Evolutionary conservation across 2,329 filamentous ascomycete species (phyloP).

Genomic region (Stachybotrys echinatus): DNA sequence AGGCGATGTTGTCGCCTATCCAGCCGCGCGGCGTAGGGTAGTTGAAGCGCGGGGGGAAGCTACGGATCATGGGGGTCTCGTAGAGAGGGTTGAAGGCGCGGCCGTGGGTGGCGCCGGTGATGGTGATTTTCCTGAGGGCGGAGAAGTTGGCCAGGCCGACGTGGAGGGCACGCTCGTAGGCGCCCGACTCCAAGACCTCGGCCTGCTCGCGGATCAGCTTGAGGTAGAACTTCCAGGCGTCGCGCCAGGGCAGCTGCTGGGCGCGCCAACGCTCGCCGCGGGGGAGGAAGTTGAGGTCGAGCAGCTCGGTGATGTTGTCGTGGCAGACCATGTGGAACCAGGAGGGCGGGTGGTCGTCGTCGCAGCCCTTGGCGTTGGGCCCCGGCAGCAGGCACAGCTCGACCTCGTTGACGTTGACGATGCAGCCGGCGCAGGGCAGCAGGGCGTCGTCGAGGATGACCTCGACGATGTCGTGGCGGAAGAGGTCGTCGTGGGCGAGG

Average conservation of each 20-base stretch:
- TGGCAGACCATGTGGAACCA: neutral
- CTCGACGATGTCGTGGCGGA: slow-evolving; percentile 6
- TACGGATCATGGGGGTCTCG: slow-evolving; percentile 35
- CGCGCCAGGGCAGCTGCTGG: neutral
- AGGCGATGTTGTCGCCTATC: neutral
- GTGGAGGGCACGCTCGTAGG: slow-evolving; percentile 24
- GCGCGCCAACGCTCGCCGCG: neutral
- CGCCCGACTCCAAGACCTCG: slow-evolving; percentile 15
- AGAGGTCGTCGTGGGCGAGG: slow-evolving; percentile 9
- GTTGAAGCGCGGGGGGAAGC: slow-evolving; percentile 30
- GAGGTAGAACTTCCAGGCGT: slow-evolving; percentile 22
- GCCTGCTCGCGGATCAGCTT: slow-evolving; percentile 25
- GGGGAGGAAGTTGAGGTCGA: neutral
- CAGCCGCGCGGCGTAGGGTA: slow-evolving; percentile 28
- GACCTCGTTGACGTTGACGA: neutral
- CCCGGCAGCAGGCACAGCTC: neutral
- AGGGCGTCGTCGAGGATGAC: slow-evolving; percentile 14
- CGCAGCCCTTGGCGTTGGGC: neutral
- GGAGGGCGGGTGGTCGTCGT: neutral
- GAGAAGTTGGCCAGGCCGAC: slow-evolving; percentile 28
- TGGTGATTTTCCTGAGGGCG: slow-evolving; percentile 25
- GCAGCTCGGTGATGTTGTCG: neutral
- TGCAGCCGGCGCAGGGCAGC: neutral
- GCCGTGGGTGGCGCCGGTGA: slow-evolving; percentile 34
- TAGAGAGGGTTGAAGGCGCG: slow-evolving; percentile 28